Evolutionary conservation across 2,329 filamentous ascomycete species (phyloP), one percentile per base, ranked within the genome.

Genomic region (Hymenotorrendiella dingleyae): DNA sequence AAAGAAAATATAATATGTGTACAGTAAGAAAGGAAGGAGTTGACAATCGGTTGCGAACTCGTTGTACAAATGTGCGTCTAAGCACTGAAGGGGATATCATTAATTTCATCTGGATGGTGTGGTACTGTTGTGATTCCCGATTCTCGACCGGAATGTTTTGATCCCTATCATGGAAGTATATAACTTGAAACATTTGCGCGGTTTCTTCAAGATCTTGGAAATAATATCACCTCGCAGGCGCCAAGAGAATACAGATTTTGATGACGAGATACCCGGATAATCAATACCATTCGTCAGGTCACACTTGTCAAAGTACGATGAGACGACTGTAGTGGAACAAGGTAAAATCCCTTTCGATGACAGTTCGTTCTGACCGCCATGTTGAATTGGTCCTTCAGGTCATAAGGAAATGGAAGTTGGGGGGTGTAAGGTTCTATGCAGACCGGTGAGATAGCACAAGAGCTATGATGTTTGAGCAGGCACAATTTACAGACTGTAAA

Each of bases 1-100:
- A 46, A 46, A 82, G 67, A 58, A 86, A 85, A 62, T 85, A 86
- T 36, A 70, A 59, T 62, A 84, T 83, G 57, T 86, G 82, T 4
- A 85, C 54, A 2, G 74, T 78, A 54, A 82, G 36, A 16, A 38
- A 38, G 10, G 36, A 38, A 19, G 36, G 36, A 14, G 22, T 17
- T 17, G 36, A 38, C 22, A 38, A 20, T 22, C 24, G 36, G 28
- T 12, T 38, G 6, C n/a, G 16, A 10, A 38, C 28, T 24, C 28
- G 36, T 27, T 19, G 36, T n/a, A 28, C 36, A 12, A 38, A 19
- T 8, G 28, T n/a, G 16, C 36, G 23, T 28, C 36, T 14, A 4
- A 38, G 36, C 19, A 24, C 21, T 27, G 36, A 23, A 11, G 36
- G 9, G 23, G 36, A 16, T 4, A 33, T 16, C 21, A 33, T 8